phyloP scores from a whole-genome alignment of 1,284 basidiomycete genomes.

The Neolentinus lepideus region DNA sequence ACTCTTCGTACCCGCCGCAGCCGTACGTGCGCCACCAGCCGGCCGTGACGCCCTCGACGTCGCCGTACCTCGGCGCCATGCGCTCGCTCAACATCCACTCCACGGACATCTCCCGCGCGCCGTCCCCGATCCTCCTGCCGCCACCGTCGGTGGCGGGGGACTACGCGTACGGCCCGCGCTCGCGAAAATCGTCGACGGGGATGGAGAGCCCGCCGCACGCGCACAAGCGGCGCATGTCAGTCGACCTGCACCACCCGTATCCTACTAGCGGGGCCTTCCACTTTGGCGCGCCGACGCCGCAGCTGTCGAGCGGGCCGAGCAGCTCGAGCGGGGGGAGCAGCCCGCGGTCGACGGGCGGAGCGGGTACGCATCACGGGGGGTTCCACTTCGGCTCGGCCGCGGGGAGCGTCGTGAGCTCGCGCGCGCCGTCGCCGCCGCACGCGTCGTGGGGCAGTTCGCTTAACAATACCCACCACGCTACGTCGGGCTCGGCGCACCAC shows the following conservation, averaged over 20 bases:
- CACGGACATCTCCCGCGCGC: slow-evolving; percentile 54
- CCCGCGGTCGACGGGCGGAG: slow-evolving; percentile 24
- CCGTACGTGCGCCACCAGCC: slow-evolving; percentile 2
- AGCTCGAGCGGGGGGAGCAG: slow-evolving; percentile 42
- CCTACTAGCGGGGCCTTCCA: slow-evolving; percentile 8
- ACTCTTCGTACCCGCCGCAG: slow-evolving; percentile 1
- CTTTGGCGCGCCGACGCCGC: slow-evolving; percentile 36
- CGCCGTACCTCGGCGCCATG: slow-evolving; percentile 80
- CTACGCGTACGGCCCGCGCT: slow-evolving; percentile 8
- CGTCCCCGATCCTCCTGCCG: slow-evolving; percentile 59
- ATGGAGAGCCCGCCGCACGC: slow-evolving; percentile 32
- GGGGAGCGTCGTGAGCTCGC: slow-evolving; percentile 37
- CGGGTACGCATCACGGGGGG: slow-evolving; percentile 5
- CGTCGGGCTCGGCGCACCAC: slow-evolving; percentile 8
- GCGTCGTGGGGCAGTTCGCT: not conserved
- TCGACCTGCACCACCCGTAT: not conserved
- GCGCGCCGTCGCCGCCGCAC: slow-evolving; percentile 40
- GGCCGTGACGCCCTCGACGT: slow-evolving; percentile 37
- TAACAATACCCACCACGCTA: slow-evolving; percentile 6
- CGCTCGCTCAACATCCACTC: slow-evolving; percentile 69
- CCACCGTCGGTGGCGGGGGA: slow-evolving; percentile 30
- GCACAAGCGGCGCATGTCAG: slow-evolving; percentile 8
- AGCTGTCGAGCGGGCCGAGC: slow-evolving; percentile 53
- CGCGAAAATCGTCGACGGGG: slow-evolving; percentile 15
- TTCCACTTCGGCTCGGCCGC: slow-evolving; percentile 21